Percentiles rank a stretch among this genome's conserved stretches.
Conservation (phyloP, 2,329 filamentous ascomycete species). For the Pestalotiopsis sp. region DNA sequence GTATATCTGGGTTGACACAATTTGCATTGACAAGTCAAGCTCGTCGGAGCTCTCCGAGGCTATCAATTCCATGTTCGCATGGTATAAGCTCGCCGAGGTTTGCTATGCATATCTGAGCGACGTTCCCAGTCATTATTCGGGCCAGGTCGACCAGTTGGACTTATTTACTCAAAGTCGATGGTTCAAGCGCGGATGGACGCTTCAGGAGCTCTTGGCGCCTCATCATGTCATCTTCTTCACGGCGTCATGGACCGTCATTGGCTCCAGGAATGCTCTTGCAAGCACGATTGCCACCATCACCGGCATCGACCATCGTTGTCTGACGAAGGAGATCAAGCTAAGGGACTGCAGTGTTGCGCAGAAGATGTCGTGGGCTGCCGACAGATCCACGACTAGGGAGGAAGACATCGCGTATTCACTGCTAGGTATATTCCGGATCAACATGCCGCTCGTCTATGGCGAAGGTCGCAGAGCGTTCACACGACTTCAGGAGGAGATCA, state of each 20-base stretch:
- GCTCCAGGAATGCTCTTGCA: constrained; percentile 20
- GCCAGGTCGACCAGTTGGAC: not conserved
- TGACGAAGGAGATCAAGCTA: constrained; percentile 16
- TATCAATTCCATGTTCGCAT: not conserved
- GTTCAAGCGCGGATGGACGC: not conserved
- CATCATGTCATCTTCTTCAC: constrained; percentile 29
- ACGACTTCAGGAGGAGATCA: constrained; percentile 18
- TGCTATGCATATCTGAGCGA: constrained; percentile 13
- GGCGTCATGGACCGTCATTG: constrained; percentile 11
- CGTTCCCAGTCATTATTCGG: not conserved
- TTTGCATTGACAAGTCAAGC: constrained; percentile 14
- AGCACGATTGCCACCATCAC: constrained; percentile 3
- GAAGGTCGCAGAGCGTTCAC: constrained; percentile 18
- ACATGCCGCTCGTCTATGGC: constrained; percentile 18
- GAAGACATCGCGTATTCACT: constrained; percentile 28
- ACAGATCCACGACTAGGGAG: constrained; percentile 19
- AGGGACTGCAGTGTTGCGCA: constrained; percentile 19
- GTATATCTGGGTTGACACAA: constrained; percentile 12
- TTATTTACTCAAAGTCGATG: not conserved
- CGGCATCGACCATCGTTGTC: constrained; percentile 15
- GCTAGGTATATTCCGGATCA: constrained; percentile 19
- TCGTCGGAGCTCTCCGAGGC: constrained; percentile 13
- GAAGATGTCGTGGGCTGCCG: constrained; percentile 28
- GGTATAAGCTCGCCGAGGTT: constrained; percentile 8
- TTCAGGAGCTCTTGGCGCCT: constrained; percentile 22